These are phyloP conservation scores for Pyrenophora graminea DNA, from an alignment of 2,329 filamentous ascomycete species.

Conservation along the genomic window DNA sequence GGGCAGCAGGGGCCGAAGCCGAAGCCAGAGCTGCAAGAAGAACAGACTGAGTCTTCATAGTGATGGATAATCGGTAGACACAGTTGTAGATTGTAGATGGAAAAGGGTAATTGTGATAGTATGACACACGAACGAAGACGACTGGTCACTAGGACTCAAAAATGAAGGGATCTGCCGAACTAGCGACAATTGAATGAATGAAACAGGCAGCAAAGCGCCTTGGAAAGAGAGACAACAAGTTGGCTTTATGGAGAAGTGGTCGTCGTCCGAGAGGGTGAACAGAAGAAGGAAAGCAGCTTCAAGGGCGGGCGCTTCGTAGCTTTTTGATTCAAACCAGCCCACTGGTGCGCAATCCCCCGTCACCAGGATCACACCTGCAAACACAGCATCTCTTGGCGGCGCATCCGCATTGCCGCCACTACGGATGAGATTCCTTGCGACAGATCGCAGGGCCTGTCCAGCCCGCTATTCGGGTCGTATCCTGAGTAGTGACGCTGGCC, in stretches of 20 bases:
- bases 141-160: constrained; percentile 41
- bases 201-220: constrained; percentile 31
- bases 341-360: constrained; percentile 3
- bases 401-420: constrained; percentile 24
- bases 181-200: constrained; percentile 44
- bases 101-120: constrained; percentile 16
- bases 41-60: constrained; percentile 43
- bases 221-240: constrained; percentile 40
- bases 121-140: constrained; percentile 31
- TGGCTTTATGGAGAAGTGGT: constrained; percentile 27
- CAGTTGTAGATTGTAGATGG: background rate
- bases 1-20: constrained; percentile 37
- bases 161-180: constrained; percentile 43
- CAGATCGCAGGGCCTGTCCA: constrained; percentile 24
- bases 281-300: constrained; percentile 2
- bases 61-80: constrained; percentile 12
- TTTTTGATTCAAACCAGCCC: constrained; percentile 30
- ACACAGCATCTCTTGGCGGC: constrained; percentile 19
- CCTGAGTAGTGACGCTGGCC: constrained; percentile 20
- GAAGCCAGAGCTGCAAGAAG: constrained; percentile 40
- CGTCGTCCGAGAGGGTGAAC: constrained; percentile 33
- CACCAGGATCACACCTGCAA: constrained; percentile 5
- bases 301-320: constrained; percentile 15
- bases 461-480: constrained; percentile 19
- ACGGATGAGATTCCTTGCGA: constrained; percentile 30